These are phyloP conservation scores for Mallotus japonicus DNA, from an alignment of 441 rosid species.

Conservation along the genomic window DNA sequence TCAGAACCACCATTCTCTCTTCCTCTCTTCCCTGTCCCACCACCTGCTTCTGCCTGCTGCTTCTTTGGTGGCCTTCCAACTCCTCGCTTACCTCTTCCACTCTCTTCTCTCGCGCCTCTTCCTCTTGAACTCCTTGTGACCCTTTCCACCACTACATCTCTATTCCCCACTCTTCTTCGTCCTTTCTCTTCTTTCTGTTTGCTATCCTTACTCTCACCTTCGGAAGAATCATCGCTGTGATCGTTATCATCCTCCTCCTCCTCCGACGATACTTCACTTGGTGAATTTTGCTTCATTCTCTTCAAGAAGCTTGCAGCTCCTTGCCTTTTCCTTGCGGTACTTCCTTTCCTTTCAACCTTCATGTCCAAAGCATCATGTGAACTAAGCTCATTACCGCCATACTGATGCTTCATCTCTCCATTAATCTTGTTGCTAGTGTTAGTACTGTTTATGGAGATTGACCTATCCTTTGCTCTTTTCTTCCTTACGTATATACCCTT, in stretches of 20 bases:
- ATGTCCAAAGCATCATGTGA: slow-evolving; percentile 40
- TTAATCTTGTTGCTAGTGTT: slow-evolving; percentile 24
- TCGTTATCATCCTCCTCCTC: background rate
- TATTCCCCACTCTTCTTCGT: slow-evolving; percentile 21
- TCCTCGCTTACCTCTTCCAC: slow-evolving; percentile 29
- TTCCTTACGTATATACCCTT: slow-evolving; percentile 21
- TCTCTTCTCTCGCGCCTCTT: slow-evolving; percentile 33
- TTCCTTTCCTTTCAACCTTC: slow-evolving; percentile 38
- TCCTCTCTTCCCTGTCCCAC: slow-evolving; percentile 31
- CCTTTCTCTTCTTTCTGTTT: slow-evolving; percentile 22
- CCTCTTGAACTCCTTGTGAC: slow-evolving; percentile 43
- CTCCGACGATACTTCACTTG: slow-evolving; percentile 18
- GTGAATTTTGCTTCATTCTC: slow-evolving; percentile 54
- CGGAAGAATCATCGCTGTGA: background rate
- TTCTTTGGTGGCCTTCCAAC: slow-evolving; percentile 38
- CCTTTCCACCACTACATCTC: slow-evolving; percentile 17
- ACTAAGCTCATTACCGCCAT: slow-evolving; percentile 50
- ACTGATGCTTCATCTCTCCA: slow-evolving; percentile 33
- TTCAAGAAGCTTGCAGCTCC: slow-evolving; percentile 50
- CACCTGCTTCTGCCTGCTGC: slow-evolving; percentile 4
- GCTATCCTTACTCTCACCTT: slow-evolving; percentile 24
- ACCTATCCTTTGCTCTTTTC: slow-evolving; percentile 35
- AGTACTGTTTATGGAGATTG: slow-evolving; percentile 20
- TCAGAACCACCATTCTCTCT: slow-evolving; percentile 35
- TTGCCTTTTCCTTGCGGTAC: slow-evolving; percentile 34